These are phyloP conservation scores for Saccharum spontaneum DNA, from an alignment of 176 grass and related monocot species.

Conservation along the genomic window DNA sequence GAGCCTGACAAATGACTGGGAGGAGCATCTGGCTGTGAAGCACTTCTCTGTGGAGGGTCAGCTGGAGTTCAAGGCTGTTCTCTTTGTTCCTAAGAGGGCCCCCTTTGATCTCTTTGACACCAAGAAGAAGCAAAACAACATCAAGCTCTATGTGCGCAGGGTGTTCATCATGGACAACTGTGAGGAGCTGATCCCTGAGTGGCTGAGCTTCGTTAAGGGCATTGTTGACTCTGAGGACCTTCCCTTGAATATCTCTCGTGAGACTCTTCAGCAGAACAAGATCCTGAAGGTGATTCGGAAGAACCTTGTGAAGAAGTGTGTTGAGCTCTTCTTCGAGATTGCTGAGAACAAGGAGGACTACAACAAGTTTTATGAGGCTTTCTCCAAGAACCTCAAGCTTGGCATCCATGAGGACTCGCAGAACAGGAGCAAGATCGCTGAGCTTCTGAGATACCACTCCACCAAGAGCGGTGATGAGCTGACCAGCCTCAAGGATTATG, in stretches of 20 bases:
- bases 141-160: slow-evolving; percentile 83
- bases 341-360: slow-evolving; percentile 86
- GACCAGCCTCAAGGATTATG: slow-evolving; percentile 85
- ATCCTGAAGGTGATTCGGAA: slow-evolving; percentile 75
- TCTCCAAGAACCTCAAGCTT: slow-evolving; percentile 68
- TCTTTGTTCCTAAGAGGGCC: slow-evolving; percentile 90
- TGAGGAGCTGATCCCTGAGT: slow-evolving; percentile 83
- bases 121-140: slow-evolving; percentile 80
- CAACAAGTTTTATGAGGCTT: slow-evolving; percentile 70
- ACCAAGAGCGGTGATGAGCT: slow-evolving; percentile 89
- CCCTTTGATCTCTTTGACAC: slow-evolving; percentile 97
- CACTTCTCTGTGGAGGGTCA: slow-evolving; percentile 99
- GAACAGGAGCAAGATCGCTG: slow-evolving; percentile 75
- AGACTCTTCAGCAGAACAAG: slow-evolving; percentile 82
- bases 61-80: slow-evolving; percentile 95
- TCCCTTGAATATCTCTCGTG: slow-evolving; percentile 76
- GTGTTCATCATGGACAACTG: slow-evolving; percentile 97
- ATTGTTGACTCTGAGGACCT: slow-evolving; percentile 92
- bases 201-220: slow-evolving; percentile 77
- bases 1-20: slow-evolving; percentile 95
- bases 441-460: slow-evolving; percentile 79
- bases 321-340: slow-evolving; percentile 76
- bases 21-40: slow-evolving; percentile 91
- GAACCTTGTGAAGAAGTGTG: slow-evolving; percentile 73
- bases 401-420: slow-evolving; percentile 59